phyloP scores from a whole-genome alignment of 2,329 filamentous ascomycete species.

The Venturiaceae sp. region DNA sequence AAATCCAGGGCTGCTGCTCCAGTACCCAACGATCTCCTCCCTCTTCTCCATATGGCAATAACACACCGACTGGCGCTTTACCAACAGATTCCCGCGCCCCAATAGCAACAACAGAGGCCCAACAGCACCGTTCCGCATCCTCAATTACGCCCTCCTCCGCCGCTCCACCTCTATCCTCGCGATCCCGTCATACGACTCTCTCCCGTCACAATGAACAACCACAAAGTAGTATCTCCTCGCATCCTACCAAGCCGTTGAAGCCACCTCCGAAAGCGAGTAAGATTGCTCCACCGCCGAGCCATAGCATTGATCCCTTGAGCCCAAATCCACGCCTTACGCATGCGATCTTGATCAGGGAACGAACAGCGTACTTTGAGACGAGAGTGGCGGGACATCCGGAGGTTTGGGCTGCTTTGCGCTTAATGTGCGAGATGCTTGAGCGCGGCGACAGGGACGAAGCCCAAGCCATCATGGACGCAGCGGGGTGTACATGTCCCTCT shows the following conservation, averaged over 20 bases:
- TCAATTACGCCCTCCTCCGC: not conserved
- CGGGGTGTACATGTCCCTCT: conserved; percentile 43
- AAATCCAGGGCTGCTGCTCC: not conserved
- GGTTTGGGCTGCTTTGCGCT: conserved; percentile 68
- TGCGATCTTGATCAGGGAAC: conserved; percentile 57
- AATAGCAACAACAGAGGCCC: not conserved
- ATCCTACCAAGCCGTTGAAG: not conserved
- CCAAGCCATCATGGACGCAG: conserved; percentile 71
- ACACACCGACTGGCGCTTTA: not conserved
- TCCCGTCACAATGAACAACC: not conserved
- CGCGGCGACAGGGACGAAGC: conserved; percentile 41
- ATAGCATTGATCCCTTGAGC: not conserved
- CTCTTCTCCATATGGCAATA: not conserved
- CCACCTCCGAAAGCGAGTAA: not conserved
- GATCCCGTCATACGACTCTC: not conserved
- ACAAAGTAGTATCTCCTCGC: not conserved
- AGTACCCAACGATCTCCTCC: not conserved
- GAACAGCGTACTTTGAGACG: conserved; percentile 83
- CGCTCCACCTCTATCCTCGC: not conserved
- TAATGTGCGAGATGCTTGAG: conserved; percentile 60
- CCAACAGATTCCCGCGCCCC: not conserved
- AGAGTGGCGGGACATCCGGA: conserved; percentile 67
- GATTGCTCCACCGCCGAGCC: not conserved
- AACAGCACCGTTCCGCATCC: not conserved
- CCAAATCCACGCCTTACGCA: conserved; percentile 28